These are phyloP conservation scores for Ciborinia camelliae DNA, from an alignment of 2,329 filamentous ascomycete species.

Conservation along the genomic window DNA sequence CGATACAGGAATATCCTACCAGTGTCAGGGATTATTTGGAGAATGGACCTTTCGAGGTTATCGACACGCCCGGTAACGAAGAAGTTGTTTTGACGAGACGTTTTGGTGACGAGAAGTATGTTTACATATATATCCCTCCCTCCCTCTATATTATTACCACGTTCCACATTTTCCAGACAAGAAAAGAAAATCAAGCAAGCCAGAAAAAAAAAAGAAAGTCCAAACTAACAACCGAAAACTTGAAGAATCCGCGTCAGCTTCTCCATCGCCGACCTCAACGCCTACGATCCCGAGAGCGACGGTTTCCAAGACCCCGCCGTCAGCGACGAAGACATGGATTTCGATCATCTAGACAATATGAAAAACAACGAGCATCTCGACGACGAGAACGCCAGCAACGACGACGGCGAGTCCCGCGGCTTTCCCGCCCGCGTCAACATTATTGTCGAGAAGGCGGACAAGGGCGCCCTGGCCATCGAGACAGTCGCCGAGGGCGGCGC, in stretches of 20 bases:
- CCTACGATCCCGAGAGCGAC: slow-evolving; percentile 57
- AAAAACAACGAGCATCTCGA: slow-evolving; percentile 56
- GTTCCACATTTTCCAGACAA: not conserved
- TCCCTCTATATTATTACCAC: slow-evolving; percentile 34
- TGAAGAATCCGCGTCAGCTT: slow-evolving; percentile 74
- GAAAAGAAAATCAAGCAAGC: slow-evolving; percentile 26
- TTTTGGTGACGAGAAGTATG: slow-evolving; percentile 85
- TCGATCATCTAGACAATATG: no score
- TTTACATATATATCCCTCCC: not conserved
- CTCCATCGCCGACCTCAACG: slow-evolving; percentile 78
- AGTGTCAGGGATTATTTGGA: slow-evolving; percentile 86
- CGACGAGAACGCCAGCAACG: slow-evolving; percentile 53
- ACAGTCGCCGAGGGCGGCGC: slow-evolving; percentile 80
- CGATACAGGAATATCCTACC: slow-evolving; percentile 66
- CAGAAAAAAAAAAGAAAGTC: not conserved
- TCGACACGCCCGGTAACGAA: slow-evolving; percentile 80
- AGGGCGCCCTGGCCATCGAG: slow-evolving; percentile 84
- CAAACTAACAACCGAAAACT: not conserved
- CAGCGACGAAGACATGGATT: slow-evolving; percentile 49
- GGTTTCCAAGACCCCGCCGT: slow-evolving; percentile 52
- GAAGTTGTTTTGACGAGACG: slow-evolving; percentile 80
- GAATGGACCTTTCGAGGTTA: slow-evolving; percentile 77
- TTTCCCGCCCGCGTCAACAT: slow-evolving; percentile 84
- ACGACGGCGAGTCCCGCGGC: slow-evolving; percentile 48
- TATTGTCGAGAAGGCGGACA: slow-evolving; percentile 80